Base-by-base conservation (phyloP, 345 rosid genomes). In the Acer negundo region DNA sequence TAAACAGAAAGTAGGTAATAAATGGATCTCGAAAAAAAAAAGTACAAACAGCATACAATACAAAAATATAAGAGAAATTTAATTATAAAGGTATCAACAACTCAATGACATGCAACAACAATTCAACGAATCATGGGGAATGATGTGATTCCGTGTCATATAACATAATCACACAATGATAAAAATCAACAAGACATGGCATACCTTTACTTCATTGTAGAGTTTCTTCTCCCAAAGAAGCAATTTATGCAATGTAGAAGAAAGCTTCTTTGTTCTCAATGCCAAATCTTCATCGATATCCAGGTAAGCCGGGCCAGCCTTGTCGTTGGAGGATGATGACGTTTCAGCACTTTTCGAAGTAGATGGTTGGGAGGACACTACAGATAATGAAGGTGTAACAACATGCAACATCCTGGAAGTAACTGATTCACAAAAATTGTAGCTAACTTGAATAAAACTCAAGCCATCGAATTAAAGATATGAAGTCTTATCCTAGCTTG, bases 171-270 rank as follows among this genome's bases (percentile, higher is more conserved):
- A 46, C 10, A 59, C 23, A 59, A 59, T 22, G 9, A 59, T 22
- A 73, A 20, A 62, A 13, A 69, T 16, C 15, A 74, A 55, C 1
- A 70, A 70, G 19, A 44, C 24, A 62, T 10, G 78, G 17, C 73
- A 70, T 89, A 94, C 99, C 97, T 97, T 97, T 12, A 94, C 99
- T 86, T 97, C 98, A 28, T 84, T 82, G 69, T 84, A 90, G 70
- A 94, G 90, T 81, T 97, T 97, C 94, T 93, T 94, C 91, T 94
- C 99, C 99, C 96, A 97, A 44, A 94, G 91, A 82, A 84, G 76
- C 10, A 97, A 87, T 81, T 93, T 97, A 49, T 86, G 98, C 85
- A 97, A 81, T 22, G 94, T 94, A 16, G 99, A 90, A 35, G 99
- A 94, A 75, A 97, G 98, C 76, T 91, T 92, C 70, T 88, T 87